A percentile compares a stretch with the other conserved stretches of the same genome.
These are phyloP conservation scores for Jimgerdemannia lactiflua DNA, from an alignment of 192 early-diverging fungal genomes.

Conservation along the genomic window DNA sequence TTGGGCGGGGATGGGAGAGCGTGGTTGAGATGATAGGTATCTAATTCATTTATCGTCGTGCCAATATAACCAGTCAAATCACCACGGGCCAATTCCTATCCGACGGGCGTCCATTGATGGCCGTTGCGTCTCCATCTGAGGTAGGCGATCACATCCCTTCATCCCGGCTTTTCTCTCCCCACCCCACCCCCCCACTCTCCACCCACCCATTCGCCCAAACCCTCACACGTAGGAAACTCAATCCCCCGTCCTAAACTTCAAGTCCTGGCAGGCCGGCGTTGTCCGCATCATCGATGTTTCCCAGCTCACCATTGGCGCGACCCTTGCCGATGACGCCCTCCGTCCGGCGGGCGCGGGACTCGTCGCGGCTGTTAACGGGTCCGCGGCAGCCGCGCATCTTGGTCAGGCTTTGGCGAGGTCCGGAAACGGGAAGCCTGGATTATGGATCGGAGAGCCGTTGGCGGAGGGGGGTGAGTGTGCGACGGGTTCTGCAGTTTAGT, in stretches of 20 bases:
- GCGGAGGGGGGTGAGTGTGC: conserved; percentile 19
- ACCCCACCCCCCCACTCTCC: neutral
- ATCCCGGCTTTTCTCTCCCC: neutral
- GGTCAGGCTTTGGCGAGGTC: conserved; percentile 9
- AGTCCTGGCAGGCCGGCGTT: conserved; percentile 34
- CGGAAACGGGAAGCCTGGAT: neutral
- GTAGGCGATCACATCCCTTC: conserved; percentile 2
- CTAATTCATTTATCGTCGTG: neutral
- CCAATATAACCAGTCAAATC: conserved; percentile 13
- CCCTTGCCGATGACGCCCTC: conserved; percentile 12
- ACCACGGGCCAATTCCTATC: conserved; percentile 3
- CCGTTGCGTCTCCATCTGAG: conserved; percentile 10
- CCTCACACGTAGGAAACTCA: conserved; percentile 4
- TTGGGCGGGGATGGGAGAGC: neutral
- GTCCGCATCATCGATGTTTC: conserved; percentile 25
- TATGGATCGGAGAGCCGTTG: conserved; percentile 36
- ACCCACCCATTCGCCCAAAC: neutral
- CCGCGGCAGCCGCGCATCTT: conserved; percentile 23
- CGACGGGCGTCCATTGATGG: neutral
- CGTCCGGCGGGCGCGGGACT: conserved; percentile 1
- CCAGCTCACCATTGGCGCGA: neutral
- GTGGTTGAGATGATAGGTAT: neutral
- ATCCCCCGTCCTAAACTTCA: conserved; percentile 2
- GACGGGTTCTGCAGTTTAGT: no score
- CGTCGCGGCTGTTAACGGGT: conserved; percentile 8